Evolutionary conservation across 257 asterid species (phyloP).

Genomic region (Nicotiana tomentosiformis): DNA sequence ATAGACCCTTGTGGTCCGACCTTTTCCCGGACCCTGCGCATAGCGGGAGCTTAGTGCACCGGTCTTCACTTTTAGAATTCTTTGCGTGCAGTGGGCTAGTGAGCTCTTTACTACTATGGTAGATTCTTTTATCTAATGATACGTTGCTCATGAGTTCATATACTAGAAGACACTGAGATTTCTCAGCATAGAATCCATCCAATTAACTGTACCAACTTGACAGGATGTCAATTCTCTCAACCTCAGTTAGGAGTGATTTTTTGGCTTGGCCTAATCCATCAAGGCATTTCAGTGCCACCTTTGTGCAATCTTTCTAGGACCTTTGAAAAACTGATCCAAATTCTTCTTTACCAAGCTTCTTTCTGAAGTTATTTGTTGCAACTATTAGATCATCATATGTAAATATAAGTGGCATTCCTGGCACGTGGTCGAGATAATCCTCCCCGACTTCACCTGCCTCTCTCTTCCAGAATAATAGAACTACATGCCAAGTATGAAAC

Average conservation of each 20-base stretch:
- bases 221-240: slow-evolving; percentile 18
- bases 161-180: slow-evolving; percentile 15
- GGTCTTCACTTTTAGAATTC: not conserved
- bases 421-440: slow-evolving; percentile 10
- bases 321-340: slow-evolving; percentile 15
- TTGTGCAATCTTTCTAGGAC: slow-evolving; percentile 8
- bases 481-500: not conserved
- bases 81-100: slow-evolving; percentile 9
- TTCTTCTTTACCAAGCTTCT: slow-evolving; percentile 17
- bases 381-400: slow-evolving; percentile 11
- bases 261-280: slow-evolving; percentile 18
- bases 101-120: not conserved
- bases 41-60: too few species aligned
- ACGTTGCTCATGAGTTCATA: slow-evolving; percentile 20
- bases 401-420: slow-evolving; percentile 19
- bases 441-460: not conserved
- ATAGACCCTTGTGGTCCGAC: too few species aligned
- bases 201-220: slow-evolving; percentile 15
- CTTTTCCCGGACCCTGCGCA: too few species aligned
- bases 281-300: slow-evolving; percentile 17
- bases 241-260: slow-evolving; percentile 16
- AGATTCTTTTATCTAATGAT: slow-evolving; percentile 21
- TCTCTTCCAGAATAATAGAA: not conserved
- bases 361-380: slow-evolving; percentile 9
- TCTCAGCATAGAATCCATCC: slow-evolving; percentile 23